Conservation (phyloP, 306 rosid species). For the Herpetospermum pedunculosum region DNA sequence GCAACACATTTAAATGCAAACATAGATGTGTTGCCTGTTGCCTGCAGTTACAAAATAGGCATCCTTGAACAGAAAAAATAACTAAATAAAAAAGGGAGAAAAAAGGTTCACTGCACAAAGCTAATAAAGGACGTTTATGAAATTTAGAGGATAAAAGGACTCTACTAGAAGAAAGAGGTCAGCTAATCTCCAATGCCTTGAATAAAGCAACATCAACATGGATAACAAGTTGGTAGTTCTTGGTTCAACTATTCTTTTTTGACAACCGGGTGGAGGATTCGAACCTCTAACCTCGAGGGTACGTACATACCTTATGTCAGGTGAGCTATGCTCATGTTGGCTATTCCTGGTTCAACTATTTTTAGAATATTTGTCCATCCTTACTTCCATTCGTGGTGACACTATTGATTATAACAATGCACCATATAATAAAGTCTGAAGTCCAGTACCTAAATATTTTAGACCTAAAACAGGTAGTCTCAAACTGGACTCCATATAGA, state of each 20-base stretch:
- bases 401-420: neutral
- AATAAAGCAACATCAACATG: neutral
- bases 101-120: neutral
- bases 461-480: neutral
- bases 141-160: neutral
- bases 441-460: neutral
- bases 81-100: neutral
- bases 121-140: neutral
- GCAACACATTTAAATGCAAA: neutral
- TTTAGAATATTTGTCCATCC: neutral
- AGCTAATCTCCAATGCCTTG: neutral
- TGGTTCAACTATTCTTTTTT: no score
- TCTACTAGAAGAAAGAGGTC: neutral
- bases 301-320: no score
- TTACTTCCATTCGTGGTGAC: neutral
- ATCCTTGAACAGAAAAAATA: neutral
- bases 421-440: neutral
- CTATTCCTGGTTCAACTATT: no score
- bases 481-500: neutral
- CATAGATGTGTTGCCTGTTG: no score
- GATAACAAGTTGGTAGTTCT: neutral
- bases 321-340: no score
- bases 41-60: neutral
- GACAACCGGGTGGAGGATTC: no score
- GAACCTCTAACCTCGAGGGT: no score